These are phyloP conservation scores for Chlamydomonas incerta DNA, from an alignment of 139 green algal species.

Conservation along the genomic window DNA sequence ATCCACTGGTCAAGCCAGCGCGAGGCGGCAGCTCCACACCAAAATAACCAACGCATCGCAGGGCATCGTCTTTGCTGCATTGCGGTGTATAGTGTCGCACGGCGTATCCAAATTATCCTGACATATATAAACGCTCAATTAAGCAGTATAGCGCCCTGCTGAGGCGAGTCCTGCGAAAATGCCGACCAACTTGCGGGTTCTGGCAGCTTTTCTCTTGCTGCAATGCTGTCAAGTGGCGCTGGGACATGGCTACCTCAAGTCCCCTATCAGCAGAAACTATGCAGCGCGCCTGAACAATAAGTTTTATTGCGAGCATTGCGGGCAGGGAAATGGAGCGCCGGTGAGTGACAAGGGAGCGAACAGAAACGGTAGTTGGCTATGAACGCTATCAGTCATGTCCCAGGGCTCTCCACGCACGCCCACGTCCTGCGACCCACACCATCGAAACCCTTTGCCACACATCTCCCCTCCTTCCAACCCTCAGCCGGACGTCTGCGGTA, in stretches of 20 bases:
- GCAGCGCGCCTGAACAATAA: constrained; percentile 8
- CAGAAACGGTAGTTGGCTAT: no score
- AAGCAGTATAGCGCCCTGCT: no score
- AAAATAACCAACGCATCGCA: no score
- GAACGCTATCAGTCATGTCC: not conserved
- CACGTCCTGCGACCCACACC: not conserved
- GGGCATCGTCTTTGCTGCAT: no score
- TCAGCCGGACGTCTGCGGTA: constrained; percentile 28
- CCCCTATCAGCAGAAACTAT: constrained; percentile 1
- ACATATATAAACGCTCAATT: no score
- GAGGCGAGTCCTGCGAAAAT: not conserved
- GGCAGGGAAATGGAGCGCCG: not conserved
- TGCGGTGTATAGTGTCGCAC: no score
- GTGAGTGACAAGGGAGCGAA: no score
- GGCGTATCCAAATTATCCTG: no score
- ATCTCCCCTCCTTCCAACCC: not conserved
- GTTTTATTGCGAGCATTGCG: constrained; percentile 31
- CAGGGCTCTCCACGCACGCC: not conserved
- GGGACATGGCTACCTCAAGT: constrained; percentile 17
- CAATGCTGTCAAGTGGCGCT: not conserved
- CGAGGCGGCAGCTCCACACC: no score
- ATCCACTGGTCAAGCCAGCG: no score
- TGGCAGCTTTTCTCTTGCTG: not conserved
- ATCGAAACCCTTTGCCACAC: not conserved
- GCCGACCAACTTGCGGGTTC: not conserved